Base-by-base conservation (phyloP, 2,329 filamentous ascomycete species). In the Periconia sp. region DNA sequence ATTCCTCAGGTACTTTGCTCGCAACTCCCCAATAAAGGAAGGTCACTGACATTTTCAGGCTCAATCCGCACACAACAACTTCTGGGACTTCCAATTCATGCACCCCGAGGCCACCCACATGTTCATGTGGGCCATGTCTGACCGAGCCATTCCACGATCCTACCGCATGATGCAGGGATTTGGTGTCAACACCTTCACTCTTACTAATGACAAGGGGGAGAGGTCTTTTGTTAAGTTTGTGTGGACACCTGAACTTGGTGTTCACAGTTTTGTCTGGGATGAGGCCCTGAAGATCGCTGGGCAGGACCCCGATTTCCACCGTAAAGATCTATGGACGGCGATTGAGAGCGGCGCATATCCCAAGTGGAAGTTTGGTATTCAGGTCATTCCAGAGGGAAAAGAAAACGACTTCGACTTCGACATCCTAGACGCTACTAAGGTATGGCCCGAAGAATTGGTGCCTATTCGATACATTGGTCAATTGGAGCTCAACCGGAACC, bases 91-190 rank as follows among this genome's bases (percentile, higher is more conserved):
- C 61, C 78, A 83, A 41, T 71, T 58, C 58, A 72, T 87, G 57
- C 85, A 91, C 63, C 77, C 84, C 0, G 88, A 93, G 69, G 82
- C 87, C 0, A 90, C 88, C 0, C 88, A 92, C 70, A 91, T 91
- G 87, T 88, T 84, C 61, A 85, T 90, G 79, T 92, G 89, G 89
- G 77, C 85, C 30, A 90, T 91, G 86, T 88, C 84, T 9, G 90
- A 92, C 68, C 82, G 88, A 27, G 80, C 81, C 0, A 91, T 91
- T 52, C 89, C 89, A 1, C 82, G 88, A 2, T 90, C 87, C 0
- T 92, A 81, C 74, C 85, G 90, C 20, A 92, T 92, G 88, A 92
- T 93, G 87, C 88, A 93, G 61, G 90, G 90, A 0, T 93, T 92
- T 53, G 89, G 90, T 50, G 90, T 93, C 61, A 92, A 93, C 73